These are phyloP conservation scores for Fusarium camptoceras DNA, from an alignment of 2,329 filamentous ascomycete species.

Conservation along the genomic window DNA sequence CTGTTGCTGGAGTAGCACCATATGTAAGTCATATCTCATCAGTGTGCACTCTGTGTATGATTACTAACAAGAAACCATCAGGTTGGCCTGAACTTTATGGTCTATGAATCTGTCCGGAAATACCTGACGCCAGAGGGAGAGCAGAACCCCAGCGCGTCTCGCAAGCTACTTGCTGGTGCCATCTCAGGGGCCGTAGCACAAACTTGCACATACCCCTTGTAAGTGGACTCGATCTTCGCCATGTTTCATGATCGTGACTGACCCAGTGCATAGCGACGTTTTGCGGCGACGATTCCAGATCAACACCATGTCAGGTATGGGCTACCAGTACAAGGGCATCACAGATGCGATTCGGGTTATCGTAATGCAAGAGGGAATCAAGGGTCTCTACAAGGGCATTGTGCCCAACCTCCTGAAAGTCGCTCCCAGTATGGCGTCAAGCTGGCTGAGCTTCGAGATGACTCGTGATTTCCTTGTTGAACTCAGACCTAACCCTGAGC, in stretches of 20 bases:
- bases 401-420: constrained; percentile 96
- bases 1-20: constrained; percentile 92
- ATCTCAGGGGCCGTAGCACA: constrained; percentile 97
- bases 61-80: constrained; percentile 50
- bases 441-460: constrained; percentile 97
- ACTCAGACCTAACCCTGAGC: constrained; percentile 61
- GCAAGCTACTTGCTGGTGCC: constrained; percentile 90
- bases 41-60: background rate
- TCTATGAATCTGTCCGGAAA: constrained; percentile 88
- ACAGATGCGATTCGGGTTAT: constrained; percentile 86
- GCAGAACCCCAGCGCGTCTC: constrained; percentile 79
- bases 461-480: constrained; percentile 86
- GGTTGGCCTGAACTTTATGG: constrained; percentile 98
- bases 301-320: constrained; percentile 99
- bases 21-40: constrained; percentile 70
- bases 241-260: constrained; percentile 36
- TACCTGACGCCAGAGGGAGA: constrained; percentile 90
- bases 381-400: constrained; percentile 94
- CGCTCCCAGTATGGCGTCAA: constrained; percentile 97
- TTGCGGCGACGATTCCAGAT: constrained; percentile 95
- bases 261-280: constrained; percentile 73
- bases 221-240: constrained; percentile 52
- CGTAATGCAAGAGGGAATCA: constrained; percentile 82
- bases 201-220: constrained; percentile 99
- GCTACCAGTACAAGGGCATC: constrained; percentile 92